Evolutionary conservation across 2,329 filamentous ascomycete species (phyloP).

Genomic region (Colletotrichum sp.): DNA sequence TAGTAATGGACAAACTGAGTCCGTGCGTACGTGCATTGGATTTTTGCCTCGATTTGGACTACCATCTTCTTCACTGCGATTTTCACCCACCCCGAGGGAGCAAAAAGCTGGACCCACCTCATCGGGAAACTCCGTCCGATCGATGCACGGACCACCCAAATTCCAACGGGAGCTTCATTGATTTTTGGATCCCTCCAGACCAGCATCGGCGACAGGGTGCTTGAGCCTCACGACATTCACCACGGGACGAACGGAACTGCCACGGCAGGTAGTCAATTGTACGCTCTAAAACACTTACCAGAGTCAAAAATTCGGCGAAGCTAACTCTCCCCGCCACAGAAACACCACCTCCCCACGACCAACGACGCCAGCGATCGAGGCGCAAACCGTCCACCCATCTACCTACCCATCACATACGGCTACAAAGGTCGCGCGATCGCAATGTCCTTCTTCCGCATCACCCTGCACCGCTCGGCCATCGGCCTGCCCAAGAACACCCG

Average conservation of each 20-base stretch:
- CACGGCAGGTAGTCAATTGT: not conserved
- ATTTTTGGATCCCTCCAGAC: conserved; percentile 3
- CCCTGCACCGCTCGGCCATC: conserved; percentile 87
- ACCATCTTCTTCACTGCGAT: not conserved
- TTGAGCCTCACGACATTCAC: not conserved
- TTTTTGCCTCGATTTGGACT: too few relatives aligned
- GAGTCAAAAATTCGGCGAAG: too few relatives aligned
- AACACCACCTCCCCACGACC: not conserved
- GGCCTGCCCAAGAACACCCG: conserved; percentile 81
- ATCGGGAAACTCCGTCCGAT: not conserved
- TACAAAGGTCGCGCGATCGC: not conserved
- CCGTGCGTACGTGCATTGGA: too few relatives aligned
- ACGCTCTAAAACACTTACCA: too few relatives aligned
- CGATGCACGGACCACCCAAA: not conserved
- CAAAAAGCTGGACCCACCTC: not conserved
- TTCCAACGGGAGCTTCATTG: not conserved
- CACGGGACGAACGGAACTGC: not conserved
- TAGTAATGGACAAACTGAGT: too few relatives aligned
- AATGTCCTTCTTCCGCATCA: conserved; percentile 90
- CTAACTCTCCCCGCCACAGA: not conserved
- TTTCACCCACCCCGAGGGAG: not conserved
- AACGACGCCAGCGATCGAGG: not conserved
- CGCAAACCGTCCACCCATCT: not conserved
- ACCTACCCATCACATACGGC: accelerated
- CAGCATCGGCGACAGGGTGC: not conserved